Base-by-base conservation (phyloP, 352 stramenopile species). In the Phytophthora pisi region DNA sequence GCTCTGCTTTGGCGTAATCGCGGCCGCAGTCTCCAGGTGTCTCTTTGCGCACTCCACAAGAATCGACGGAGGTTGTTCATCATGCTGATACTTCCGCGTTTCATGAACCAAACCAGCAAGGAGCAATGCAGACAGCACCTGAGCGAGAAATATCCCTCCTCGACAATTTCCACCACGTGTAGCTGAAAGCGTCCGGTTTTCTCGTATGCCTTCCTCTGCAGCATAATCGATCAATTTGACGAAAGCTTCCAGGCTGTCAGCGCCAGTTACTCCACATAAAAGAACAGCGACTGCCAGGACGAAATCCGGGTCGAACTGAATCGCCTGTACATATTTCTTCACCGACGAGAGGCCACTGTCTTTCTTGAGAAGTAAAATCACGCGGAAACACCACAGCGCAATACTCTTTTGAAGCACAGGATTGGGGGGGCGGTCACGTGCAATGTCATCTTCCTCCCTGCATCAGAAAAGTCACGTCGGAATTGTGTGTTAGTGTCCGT, bases 341-440 rank as follows among this genome's bases (percentile, higher is more conserved):
- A 95, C 72, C 2, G 74, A 65, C 42, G 89, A 84, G 20, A 92
- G 50, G 9, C 85, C 87, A 24, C 72, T 88, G 24, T 92, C 85
- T 59, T 91, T 91, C 67, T 95, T 95, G 26, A 95, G 66, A 5
- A 93, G 64, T 31, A 95, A 67, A 20, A 95, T 74, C 20, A 93
- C 43, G 9, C 87, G 87, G 30, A 95, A 81, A 45, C 74, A 90
- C 87, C 85, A 95, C 15, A 95, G 64, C 16, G 70, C 80, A 46
- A 86, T 78, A 51, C 57, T 81, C 34, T 77, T 81, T 42, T 78
- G 61, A 1, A 72, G 53, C 20, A 72, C 46, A 36, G 53, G 59
- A 51, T 64, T 79, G 8, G 67, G 57, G 56, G 56, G 40, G 26
- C 57, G 72, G 24, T 75, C 72, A 57, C 69, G 72, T 24, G 61